Base-by-base conservation (phyloP, 331 rosid genomes). In the Acacia pycnantha region DNA sequence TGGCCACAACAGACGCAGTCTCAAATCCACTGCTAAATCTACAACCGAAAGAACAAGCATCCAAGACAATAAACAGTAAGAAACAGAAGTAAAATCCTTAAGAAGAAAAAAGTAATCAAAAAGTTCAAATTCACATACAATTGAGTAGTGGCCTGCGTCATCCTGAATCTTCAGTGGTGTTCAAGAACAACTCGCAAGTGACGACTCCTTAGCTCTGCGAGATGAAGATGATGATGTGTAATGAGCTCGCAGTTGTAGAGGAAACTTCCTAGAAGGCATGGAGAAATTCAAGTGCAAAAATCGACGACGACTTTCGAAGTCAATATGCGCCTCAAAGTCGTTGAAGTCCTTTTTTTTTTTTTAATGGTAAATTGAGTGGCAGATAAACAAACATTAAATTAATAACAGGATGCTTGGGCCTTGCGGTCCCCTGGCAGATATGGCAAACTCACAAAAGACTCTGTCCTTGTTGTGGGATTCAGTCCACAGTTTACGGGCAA, bases 1-100 rank as follows among this genome's bases (percentile, higher is more conserved):
- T 66, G 26, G 84, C 81, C 9, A 79, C 44, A 14, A 85, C 77
- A 19, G 48, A 62, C 4, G 84, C 93, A 12, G 48, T 53, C 65
- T 77, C 87, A 1, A 73, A 35, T 37, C 94, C 92, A 77, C 84
- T 66, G 87, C 88, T 85, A 73, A 87, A 88, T 66, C 90, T 93
- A 83, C 40, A 82, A 58, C 70, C 48, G 41, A 31, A 37, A 37
- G 41, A 37, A 37, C 41, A 37, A 37, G 41, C 41, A 50, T 41
- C 19, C 9, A 79, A 43, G 27, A 18, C 4, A 29, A 68, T 19
- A 37, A 37, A 24, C 6, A 1, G 56, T 6, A 8, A 76, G 14
- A 54, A 68, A 40, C 56, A 70, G 27, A 27, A 24, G 69, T 37
- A 37, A 37, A 15, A 47, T 47, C 13, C 8, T 9, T 16, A 48